phyloP scores from a whole-genome alignment of 805 yeast genomes.

The Suhomyces kilbournensis region DNA sequence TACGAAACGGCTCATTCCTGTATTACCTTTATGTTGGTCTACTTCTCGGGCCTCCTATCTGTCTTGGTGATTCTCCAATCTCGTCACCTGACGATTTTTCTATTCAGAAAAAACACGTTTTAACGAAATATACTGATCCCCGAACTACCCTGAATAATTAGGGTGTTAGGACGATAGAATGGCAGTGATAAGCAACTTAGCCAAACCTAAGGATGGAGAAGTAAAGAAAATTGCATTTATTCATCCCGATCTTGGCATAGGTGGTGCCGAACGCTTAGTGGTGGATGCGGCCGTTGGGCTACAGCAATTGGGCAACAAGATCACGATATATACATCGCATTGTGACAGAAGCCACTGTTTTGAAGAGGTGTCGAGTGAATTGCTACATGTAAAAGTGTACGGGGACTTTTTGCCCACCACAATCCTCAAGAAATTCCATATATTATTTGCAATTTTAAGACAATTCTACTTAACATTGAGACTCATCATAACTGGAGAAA shows the following conservation, averaged over 20 bases:
- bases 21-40: no score
- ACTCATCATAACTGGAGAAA: slow-evolving; percentile 48
- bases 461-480: slow-evolving; percentile 63
- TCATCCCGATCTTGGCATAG: slow-evolving; percentile 96
- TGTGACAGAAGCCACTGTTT: slow-evolving; percentile 86
- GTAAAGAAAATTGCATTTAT: slow-evolving; percentile 61
- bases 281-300: slow-evolving; percentile 93
- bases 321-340: slow-evolving; percentile 81
- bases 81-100: not conserved
- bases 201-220: not conserved
- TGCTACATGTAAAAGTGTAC: slow-evolving; percentile 60
- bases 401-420: slow-evolving; percentile 85
- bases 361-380: slow-evolving; percentile 72
- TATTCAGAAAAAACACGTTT: not conserved
- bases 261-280: slow-evolving; percentile 95
- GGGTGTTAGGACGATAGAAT: not conserved
- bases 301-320: slow-evolving; percentile 55
- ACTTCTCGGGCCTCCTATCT: no score
- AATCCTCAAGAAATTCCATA: slow-evolving; percentile 64
- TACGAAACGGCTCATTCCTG: no score
- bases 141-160: not conserved
- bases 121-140: not conserved
- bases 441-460: slow-evolving; percentile 78
- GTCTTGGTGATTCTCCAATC: no score
- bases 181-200: not conserved